Evolutionary conservation across 139 green algal genomes (phyloP).

Genomic region (Chlorella sp.): DNA sequence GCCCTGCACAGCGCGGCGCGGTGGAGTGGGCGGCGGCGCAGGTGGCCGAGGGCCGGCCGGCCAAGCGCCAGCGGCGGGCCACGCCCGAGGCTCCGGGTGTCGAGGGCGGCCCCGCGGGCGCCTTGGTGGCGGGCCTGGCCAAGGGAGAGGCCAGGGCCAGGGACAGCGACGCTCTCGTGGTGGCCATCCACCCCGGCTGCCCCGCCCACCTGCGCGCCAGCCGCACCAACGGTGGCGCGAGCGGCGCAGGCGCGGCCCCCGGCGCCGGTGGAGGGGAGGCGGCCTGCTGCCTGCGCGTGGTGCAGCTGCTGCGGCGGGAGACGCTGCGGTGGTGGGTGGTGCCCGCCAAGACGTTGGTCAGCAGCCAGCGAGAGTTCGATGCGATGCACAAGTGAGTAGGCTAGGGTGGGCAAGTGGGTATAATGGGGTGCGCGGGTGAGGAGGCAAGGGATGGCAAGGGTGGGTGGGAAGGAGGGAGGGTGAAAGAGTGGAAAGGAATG

Average conservation of each 20-base stretch:
- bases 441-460: too few relatives aligned
- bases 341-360: slow-evolving; percentile 27
- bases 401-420: not conserved
- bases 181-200: slow-evolving; percentile 30
- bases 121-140: not conserved
- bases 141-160: not conserved
- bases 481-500: too few relatives aligned
- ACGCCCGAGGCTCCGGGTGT: not conserved
- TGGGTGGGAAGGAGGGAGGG: too few relatives aligned
- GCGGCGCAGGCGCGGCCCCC: too few relatives aligned
- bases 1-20: not conserved
- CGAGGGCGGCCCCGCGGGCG: slow-evolving; percentile 5
- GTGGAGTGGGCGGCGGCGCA: slow-evolving; percentile 19
- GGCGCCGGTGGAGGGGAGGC: too few relatives aligned
- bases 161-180: not conserved
- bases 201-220: slow-evolving; percentile 4
- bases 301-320: slow-evolving; percentile 10
- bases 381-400: not conserved
- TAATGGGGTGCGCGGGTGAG: too few relatives aligned
- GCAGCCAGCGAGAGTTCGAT: slow-evolving; percentile 6
- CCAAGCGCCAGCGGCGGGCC: slow-evolving; percentile 18
- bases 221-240: too few relatives aligned
- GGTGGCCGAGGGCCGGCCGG: slow-evolving; percentile 7
- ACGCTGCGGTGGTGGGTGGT: slow-evolving; percentile 42
- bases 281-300: slow-evolving; percentile 30